Base-by-base conservation (phyloP, 2,329 filamentous ascomycete species). In the Calonectria pteridis region DNA sequence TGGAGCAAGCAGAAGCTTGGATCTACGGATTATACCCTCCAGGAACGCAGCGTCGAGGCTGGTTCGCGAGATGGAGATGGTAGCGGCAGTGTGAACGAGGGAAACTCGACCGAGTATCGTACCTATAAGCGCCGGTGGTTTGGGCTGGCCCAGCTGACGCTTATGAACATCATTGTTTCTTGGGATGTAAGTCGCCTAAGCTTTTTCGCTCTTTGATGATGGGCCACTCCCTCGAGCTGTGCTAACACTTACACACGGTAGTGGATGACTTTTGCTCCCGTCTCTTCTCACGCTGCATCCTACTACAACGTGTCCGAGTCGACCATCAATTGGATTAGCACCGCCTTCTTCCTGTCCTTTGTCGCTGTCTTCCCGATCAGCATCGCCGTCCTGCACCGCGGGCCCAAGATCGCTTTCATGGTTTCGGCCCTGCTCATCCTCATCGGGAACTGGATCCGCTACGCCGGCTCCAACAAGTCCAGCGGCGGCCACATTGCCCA, bases 201-300 rank as follows among this genome's bases (percentile, higher is more conserved):
- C 18, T 43, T 62, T 29, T 59, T 55, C 40, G 40, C 65, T 65
- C 68, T 67, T 66, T 16, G 26, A 46, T 6, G 26, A 14, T 20
- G 59, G 35, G 28, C 4, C 59, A 16, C 31, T 29, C 23, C 26
- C 20, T 55, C 33, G 31, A 46, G 16, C 37, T 43, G 62, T 26
- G 23, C 66, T 43, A 43, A 53, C 26, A 46, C 63, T 62, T 35
- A 67, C n/a, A 33, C 28, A 46, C 23, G 14, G 11, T 26, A 84
- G 94, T 98, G 96, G 96, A 91, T 98, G 79, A 97, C 95, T 9
- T 98, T 95, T 84, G 94, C 96, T 2, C 94, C 96, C 50, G 93
- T 98, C 37, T 95, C 95, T 2, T 90, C 90, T 40, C 91, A 93
- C 28, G 90, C 95, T 1, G 92, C 95, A 0, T 79, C 88, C 29